Base-by-base conservation (phyloP, 2,329 filamentous ascomycete genomes). In the Colletotrichum neosansevieriae region DNA sequence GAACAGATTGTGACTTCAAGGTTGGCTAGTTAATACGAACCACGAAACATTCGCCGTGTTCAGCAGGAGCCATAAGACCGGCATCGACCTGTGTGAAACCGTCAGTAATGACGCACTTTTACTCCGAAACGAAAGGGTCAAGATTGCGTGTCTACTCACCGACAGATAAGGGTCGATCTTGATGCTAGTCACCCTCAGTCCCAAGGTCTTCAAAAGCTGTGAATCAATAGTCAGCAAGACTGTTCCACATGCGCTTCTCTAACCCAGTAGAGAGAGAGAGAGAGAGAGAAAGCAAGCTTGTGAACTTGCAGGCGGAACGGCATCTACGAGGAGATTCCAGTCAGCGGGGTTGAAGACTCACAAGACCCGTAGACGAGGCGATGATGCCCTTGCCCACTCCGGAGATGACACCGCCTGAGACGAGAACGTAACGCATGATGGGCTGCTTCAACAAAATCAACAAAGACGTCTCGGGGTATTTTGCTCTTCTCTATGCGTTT, bases 181-280 rank as follows among this genome's bases (percentile, higher is more conserved):
- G 71, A 80, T 78, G 63, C 76, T 77, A 72, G 82, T 86, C 66
- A 93, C 91, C 82, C 92, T 94, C 68, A 95, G 84, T 54, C 93
- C 93, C 72, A 90, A 83, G 11, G 92, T 93, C 85, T 96, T 95
- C 74, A 96, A 88, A 72, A 96, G 83, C 72, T 94, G 83, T 61
- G 91, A 10, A 19, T 40, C 3, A 21, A 65, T 17, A n/a, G 54
- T 69, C 34, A 69, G 56, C 42, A 71, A 32, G 32, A 4, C 9
- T 51, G 49, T 17, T n/a, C 15, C 32, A 51, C 32, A 45, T 3
- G 65, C 71, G 11, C 7, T 67, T 71, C 12, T 49, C 47, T 29
- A 29, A 29, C 29, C 29, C 6, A 29, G 29, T 29, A 21, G 21
- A n/a, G n/a, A n/a, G 21, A 3, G 2, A 29, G 6, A 29, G 29